Conservation (phyloP, 768 basidiomycete genomes). For the Pilatotrama ljubarskyi region DNA sequence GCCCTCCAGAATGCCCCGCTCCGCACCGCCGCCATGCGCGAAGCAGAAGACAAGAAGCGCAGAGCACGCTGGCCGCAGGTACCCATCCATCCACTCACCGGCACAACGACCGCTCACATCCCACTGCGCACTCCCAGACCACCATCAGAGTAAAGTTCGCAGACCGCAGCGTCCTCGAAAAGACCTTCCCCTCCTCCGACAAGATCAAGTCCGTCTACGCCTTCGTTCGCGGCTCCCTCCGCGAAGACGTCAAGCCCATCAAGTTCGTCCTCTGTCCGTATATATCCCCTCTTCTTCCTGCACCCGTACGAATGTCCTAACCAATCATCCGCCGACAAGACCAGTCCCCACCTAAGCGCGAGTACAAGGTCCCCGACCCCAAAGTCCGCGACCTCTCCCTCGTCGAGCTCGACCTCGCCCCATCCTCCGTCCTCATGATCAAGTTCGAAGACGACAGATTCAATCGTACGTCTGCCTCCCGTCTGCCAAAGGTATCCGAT, state of each 20-base stretch:
- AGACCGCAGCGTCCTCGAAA: slow-evolving; percentile 81
- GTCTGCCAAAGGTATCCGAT: neutral
- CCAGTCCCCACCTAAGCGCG: slow-evolving; percentile 79
- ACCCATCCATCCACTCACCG: slow-evolving; percentile 20
- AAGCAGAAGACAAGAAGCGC: slow-evolving; percentile 60
- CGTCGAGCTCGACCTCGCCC: slow-evolving; percentile 71
- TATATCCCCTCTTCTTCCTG: neutral
- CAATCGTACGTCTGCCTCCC: slow-evolving; percentile 53
- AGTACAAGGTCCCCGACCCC: slow-evolving; percentile 80
- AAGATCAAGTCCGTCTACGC: slow-evolving; percentile 85
- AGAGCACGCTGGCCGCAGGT: slow-evolving; percentile 75
- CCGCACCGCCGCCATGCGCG: slow-evolving; percentile 61
- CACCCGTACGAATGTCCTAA: neutral
- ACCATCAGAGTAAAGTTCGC: slow-evolving; percentile 80
- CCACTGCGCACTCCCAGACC: slow-evolving; percentile 48
- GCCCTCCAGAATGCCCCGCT: slow-evolving; percentile 71
- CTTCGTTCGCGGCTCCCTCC: slow-evolving; percentile 71
- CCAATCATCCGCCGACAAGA: slow-evolving; percentile 41
- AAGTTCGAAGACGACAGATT: slow-evolving; percentile 71
- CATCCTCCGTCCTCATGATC: slow-evolving; percentile 75
- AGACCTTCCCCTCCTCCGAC: slow-evolving; percentile 70
- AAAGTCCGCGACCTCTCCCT: slow-evolving; percentile 68
- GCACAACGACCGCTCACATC: neutral
- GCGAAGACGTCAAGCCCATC: slow-evolving; percentile 73
- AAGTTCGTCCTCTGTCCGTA: slow-evolving; percentile 84